Evolutionary conservation across 139 green algal species (phyloP).

Genomic region (Chlamydomonas sp.): DNA sequence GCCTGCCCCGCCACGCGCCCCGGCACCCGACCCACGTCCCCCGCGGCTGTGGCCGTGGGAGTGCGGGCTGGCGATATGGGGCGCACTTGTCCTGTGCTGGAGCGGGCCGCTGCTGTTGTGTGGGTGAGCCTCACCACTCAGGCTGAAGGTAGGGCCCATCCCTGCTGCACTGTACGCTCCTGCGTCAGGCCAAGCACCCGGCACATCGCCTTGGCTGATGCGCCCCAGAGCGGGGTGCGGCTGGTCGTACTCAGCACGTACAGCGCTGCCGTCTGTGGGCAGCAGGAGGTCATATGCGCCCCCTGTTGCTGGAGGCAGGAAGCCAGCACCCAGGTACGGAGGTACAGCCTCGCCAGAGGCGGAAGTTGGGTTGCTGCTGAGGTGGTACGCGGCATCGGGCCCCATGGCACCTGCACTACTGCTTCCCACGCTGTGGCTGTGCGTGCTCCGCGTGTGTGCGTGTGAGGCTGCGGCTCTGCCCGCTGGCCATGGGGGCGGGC

Average conservation of each 20-base stretch:
- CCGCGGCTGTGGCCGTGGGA: neutral
- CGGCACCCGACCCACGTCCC: neutral
- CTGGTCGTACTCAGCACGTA: neutral
- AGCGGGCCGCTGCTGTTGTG: no score
- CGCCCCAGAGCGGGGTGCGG: neutral
- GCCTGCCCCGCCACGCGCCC: neutral
- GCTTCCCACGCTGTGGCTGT: no score
- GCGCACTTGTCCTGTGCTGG: no score
- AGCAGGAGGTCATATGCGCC: neutral
- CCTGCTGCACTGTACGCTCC: no score
- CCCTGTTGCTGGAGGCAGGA: neutral
- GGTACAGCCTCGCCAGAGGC: conserved; percentile 3
- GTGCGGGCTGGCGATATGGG: neutral
- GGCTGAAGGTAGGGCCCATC: no score
- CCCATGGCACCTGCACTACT: no score
- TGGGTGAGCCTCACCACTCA: no score
- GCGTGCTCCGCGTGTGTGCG: no score
- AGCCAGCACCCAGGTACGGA: neutral
- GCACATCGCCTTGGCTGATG: no score
- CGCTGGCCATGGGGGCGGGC: no score
- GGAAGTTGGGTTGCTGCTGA: neutral
- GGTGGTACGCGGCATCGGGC: neutral
- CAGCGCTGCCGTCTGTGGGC: neutral
- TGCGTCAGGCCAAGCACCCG: no score
- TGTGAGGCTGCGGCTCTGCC: no score